Evolutionary conservation across 2,329 filamentous ascomycete species (phyloP).

Genomic region (Ophiostoma pallidulum): DNA sequence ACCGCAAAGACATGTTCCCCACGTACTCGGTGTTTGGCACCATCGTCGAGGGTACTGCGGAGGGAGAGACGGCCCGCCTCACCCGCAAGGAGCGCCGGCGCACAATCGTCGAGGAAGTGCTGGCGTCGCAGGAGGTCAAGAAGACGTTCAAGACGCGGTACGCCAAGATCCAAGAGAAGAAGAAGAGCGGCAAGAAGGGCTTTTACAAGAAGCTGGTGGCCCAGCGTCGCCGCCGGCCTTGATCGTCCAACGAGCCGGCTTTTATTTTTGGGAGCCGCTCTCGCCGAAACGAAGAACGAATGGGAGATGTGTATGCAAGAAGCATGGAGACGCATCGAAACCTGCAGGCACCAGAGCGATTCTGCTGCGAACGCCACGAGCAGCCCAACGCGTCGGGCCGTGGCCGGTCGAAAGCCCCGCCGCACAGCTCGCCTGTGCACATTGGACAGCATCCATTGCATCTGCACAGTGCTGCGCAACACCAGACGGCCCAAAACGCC

Average conservation of each 20-base stretch:
- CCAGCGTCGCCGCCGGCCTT: conserved; percentile 20
- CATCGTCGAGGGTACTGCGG: conserved; percentile 77
- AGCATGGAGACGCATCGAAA: no score
- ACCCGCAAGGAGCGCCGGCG: conserved; percentile 80
- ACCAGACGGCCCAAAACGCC: neutral
- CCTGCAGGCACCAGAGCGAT: no score
- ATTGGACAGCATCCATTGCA: neutral
- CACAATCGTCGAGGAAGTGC: conserved; percentile 77
- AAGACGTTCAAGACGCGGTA: conserved; percentile 82
- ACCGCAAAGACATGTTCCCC: conserved; percentile 58
- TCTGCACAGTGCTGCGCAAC: neutral
- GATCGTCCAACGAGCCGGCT: neutral
- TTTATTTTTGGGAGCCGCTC: no score
- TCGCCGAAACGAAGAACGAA: no score
- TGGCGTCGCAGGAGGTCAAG: conserved; percentile 55
- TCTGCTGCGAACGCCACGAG: neutral
- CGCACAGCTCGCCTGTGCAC: neutral
- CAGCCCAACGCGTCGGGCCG: conserved; percentile 1
- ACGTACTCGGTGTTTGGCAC: conserved; percentile 84
- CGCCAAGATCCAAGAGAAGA: conserved; percentile 68
- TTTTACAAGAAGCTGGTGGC: conserved; percentile 73
- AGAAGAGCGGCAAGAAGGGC: conserved; percentile 79
- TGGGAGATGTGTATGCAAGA: no score
- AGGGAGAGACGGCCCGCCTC: conserved; percentile 73
- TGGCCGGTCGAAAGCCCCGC: neutral